A percentile compares a stretch with the other conserved stretches of the same genome.
These are phyloP conservation scores for Striga hermonthica DNA, from an alignment of 305 asterid species.

Conservation along the genomic window DNA sequence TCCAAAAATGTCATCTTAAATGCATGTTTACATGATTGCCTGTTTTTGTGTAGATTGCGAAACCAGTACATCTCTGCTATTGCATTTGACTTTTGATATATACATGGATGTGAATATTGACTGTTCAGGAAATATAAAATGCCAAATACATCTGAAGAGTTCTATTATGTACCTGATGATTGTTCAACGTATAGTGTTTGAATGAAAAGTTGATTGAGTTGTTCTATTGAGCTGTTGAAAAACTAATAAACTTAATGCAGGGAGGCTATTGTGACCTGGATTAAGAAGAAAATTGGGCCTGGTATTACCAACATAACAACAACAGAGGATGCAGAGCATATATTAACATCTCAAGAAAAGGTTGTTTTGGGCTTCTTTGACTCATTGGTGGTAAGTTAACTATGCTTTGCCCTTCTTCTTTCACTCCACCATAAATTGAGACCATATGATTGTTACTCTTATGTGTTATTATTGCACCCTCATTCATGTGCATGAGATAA, in stretches of 20 bases:
- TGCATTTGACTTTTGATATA: conserved; percentile 11
- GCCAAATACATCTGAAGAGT: background rate
- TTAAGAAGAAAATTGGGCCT: conserved; percentile 88
- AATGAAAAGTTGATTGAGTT: conserved; percentile 3
- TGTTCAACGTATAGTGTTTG: conserved; percentile 11
- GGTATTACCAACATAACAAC: conserved; percentile 67
- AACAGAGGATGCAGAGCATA: conserved; percentile 69
- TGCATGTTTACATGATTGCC: background rate
- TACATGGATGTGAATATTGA: conserved; percentile 21
- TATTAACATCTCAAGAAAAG: conserved; percentile 62
- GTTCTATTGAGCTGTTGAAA: conserved; percentile 22
- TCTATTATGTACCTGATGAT: conserved; percentile 12
- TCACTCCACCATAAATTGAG: background rate
- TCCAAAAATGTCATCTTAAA: conserved; percentile 14
- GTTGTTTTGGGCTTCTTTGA: conserved; percentile 74
- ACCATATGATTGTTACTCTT: background rate
- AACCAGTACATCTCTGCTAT: background rate
- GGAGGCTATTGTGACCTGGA: conserved; percentile 79
- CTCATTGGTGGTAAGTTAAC: conserved; percentile 64
- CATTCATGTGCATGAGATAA: background rate
- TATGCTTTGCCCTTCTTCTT: conserved; percentile 24
- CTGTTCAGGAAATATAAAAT: conserved; percentile 20
- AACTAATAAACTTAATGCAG: conserved; percentile 38
- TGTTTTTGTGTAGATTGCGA: conserved; percentile 25
- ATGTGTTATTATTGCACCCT: conserved; percentile 5